Base-by-base conservation (phyloP, 257 asterid genomes). In the Apocynum venetum region DNA sequence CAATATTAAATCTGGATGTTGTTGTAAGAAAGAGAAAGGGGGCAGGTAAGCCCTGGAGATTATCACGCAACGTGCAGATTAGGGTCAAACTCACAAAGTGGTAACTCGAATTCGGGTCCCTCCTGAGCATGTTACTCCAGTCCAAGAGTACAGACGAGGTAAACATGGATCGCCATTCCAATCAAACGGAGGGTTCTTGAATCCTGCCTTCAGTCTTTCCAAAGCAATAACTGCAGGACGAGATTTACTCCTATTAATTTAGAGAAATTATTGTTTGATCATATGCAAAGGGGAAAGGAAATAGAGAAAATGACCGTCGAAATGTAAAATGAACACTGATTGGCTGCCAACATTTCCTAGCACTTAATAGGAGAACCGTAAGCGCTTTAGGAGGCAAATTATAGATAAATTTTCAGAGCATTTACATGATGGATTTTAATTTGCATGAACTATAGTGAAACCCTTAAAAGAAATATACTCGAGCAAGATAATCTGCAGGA, bases 91-190 rank as follows among this genome's bases (percentile, higher is more conserved):
- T 93, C 82, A 96, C 99, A 96, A 76, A 76, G 89, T 38, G 80
- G 81, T 85, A 47, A 96, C 77, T 60, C 99, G 98, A 78, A 89
- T 83, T 65, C 95, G 88, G 38, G 83, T 71, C 53, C 91, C 97
- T 74, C 74, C 86, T 19, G 92, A 85, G 80, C 99, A 96, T 76
- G 92, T 86, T 81, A 96, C 88, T 72, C 99, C 99, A 36, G 98
- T 88, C 99, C 99, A 96, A 36, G 89, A 64, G 86, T 90, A 91
- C 76, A 74, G 84, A 59, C 81, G 85, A 41, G 99, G 99, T 77
- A 91, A 83, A 86, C 99, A 96, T 0, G 99, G 99, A 85, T 96
- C 99, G 51, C 99, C 98, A 36, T 84, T 76, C 99, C 99, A 96
- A 83, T 96, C 98, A 48, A 86, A 77, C 1, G 97, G 99, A 81